These are phyloP conservation scores for Myxozyma monticola DNA, from an alignment of 805 yeast species.

Conservation along the genomic window DNA sequence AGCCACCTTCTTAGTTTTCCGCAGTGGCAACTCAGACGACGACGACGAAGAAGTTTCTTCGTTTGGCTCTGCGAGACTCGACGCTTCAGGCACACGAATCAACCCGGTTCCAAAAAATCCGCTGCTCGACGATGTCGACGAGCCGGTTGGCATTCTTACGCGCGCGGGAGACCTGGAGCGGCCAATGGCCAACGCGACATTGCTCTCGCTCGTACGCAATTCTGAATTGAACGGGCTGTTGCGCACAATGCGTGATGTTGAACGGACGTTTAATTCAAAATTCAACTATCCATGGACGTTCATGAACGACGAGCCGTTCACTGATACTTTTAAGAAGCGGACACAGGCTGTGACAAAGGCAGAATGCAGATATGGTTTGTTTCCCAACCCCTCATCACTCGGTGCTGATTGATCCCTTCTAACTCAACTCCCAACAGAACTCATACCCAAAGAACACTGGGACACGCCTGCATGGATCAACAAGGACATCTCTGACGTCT, in stretches of 20 bases:
- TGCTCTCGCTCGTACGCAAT: constrained; percentile 71
- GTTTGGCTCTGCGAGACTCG: too few relatives aligned
- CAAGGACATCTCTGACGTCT: constrained; percentile 43
- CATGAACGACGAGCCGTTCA: constrained; percentile 68
- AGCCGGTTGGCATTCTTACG: constrained; percentile 34
- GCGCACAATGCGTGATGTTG: constrained; percentile 59
- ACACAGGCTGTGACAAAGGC: constrained; percentile 47
- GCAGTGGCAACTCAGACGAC: too few relatives aligned
- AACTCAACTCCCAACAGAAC: constrained; percentile 58
- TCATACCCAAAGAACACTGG: constrained; percentile 53
- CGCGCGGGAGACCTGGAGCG: constrained; percentile 31
- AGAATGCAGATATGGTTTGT: constrained; percentile 48
- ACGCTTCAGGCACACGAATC: too few relatives aligned
- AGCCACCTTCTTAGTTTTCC: too few relatives aligned
- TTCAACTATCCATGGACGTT: constrained; percentile 81
- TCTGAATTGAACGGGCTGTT: constrained; percentile 53
- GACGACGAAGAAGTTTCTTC: too few relatives aligned
- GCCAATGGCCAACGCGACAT: constrained; percentile 66
- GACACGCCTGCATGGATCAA: constrained; percentile 60
- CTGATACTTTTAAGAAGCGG: constrained; percentile 52
- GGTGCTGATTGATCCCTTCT: constrained; percentile 45
- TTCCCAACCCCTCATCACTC: constrained; percentile 19
- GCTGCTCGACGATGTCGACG: constrained; percentile 32
- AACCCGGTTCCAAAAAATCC: constrained; percentile 21
- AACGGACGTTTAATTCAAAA: constrained; percentile 62